Conservation (phyloP, 345 rosid species). For the Aquilaria malaccensis region DNA sequence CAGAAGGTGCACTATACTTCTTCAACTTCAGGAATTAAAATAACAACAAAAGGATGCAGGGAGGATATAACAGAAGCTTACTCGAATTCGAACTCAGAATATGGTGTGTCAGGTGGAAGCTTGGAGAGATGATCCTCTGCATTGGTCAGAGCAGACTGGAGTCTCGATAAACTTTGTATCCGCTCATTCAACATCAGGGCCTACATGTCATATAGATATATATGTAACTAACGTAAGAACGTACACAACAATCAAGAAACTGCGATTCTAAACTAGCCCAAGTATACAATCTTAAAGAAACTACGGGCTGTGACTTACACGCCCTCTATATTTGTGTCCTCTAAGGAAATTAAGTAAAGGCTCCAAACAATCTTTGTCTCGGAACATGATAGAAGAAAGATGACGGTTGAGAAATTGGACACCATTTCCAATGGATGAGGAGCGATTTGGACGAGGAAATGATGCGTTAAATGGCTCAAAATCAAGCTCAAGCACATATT, state of each 20-base stretch:
- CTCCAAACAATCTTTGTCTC: constrained; percentile 82
- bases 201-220: constrained; percentile 26
- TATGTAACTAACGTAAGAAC: not conserved
- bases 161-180: constrained; percentile 48
- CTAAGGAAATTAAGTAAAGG: constrained; percentile 85
- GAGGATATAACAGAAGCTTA: constrained; percentile 17
- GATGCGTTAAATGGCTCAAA: constrained; percentile 91
- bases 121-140: constrained; percentile 86
- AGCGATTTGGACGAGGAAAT: constrained; percentile 80
- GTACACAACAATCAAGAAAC: not conserved
- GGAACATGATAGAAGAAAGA: constrained; percentile 91
- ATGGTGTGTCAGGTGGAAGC: constrained; percentile 62
- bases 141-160: constrained; percentile 59
- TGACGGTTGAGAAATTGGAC: constrained; percentile 98
- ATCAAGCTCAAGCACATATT: constrained; percentile 82
- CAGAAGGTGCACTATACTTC: not conserved
- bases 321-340: constrained; percentile 77
- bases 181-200: constrained; percentile 94
- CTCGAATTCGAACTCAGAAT: constrained; percentile 67
- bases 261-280: too few relatives aligned
- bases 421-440: constrained; percentile 98
- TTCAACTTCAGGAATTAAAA: constrained; percentile 1
- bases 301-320: constrained; percentile 42
- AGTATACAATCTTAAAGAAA: not conserved
- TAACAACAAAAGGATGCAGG: too few relatives aligned